phyloP scores from a whole-genome alignment of 2,329 filamentous ascomycete species.

The Penicillium sp. region DNA sequence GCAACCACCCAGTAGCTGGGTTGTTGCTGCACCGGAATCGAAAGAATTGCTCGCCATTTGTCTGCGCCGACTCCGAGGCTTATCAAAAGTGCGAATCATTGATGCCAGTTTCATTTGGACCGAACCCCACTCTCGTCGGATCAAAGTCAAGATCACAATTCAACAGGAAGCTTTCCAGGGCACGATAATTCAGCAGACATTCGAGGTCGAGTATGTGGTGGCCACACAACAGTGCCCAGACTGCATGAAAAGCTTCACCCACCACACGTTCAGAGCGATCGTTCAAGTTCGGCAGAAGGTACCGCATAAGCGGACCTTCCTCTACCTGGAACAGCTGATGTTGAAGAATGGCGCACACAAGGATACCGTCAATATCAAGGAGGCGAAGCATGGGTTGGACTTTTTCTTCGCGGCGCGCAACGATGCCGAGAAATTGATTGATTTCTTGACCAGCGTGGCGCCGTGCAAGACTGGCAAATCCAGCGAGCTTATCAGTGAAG shows the following conservation, averaged over 20 bases:
- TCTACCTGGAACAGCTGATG: constrained; percentile 87
- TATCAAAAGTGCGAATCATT: constrained; percentile 87
- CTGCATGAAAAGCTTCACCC: constrained; percentile 91
- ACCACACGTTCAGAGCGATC: constrained; percentile 87
- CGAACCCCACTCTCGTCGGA: constrained; percentile 85
- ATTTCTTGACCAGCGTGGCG: constrained; percentile 77
- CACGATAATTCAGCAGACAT: constrained; percentile 78
- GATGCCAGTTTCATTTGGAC: constrained; percentile 98
- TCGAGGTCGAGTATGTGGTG: constrained; percentile 89
- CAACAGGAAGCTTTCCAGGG: constrained; percentile 65
- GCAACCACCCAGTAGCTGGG: constrained; percentile 77
- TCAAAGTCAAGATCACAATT: constrained; percentile 93
- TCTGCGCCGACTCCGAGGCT: constrained; percentile 75
- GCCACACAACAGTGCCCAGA: constrained; percentile 91
- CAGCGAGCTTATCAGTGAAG: constrained; percentile 89
- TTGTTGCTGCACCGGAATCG: constrained; percentile 77
- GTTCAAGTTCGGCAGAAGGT: constrained; percentile 98
- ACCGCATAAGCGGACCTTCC: constrained; percentile 81
- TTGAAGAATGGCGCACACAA: constrained; percentile 86
- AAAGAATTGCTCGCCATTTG: constrained; percentile 89
- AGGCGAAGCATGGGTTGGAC: constrained; percentile 90
- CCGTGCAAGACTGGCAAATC: constrained; percentile 75
- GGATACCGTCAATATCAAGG: constrained; percentile 97
- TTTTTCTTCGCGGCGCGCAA: constrained; percentile 90
- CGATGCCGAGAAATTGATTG: constrained; percentile 84